Percentiles rank a stretch among this genome's conserved stretches.
These are phyloP conservation scores for Aspergillus fumigatus DNA, from an alignment of 2,329 filamentous ascomycete species.

Conservation along the genomic window DNA sequence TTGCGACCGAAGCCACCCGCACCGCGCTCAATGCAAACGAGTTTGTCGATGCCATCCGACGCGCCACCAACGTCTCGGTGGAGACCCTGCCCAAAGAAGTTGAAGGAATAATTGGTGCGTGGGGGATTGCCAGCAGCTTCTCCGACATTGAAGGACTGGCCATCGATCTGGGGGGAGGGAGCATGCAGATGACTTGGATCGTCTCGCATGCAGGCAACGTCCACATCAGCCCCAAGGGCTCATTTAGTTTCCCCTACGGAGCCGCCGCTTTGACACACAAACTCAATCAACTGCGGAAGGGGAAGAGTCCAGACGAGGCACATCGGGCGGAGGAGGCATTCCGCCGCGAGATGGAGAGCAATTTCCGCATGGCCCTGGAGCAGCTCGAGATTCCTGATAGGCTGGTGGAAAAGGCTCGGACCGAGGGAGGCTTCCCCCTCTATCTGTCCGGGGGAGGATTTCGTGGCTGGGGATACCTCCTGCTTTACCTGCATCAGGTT, in stretches of 20 bases:
- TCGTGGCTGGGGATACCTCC: slow-evolving; percentile 79
- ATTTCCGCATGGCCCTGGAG: slow-evolving; percentile 59
- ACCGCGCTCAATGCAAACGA: slow-evolving; percentile 68
- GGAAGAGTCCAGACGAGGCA: slow-evolving; percentile 35
- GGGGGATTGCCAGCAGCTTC: slow-evolving; percentile 75
- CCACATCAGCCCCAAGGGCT: slow-evolving; percentile 50
- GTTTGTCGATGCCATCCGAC: slow-evolving; percentile 62
- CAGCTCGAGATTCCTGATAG: slow-evolving; percentile 52
- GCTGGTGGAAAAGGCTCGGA: slow-evolving; percentile 42
- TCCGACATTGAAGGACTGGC: slow-evolving; percentile 67
- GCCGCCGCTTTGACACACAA: slow-evolving; percentile 60
- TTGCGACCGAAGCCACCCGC: slow-evolving; percentile 87
- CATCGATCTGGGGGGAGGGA: slow-evolving; percentile 73
- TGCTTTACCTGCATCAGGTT: slow-evolving; percentile 71
- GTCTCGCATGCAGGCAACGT: slow-evolving; percentile 48
- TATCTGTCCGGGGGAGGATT: slow-evolving; percentile 88
- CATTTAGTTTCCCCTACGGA: slow-evolving; percentile 64
- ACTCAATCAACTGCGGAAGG: slow-evolving; percentile 44
- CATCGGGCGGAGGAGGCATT: slow-evolving; percentile 37
- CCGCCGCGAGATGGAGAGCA: slow-evolving; percentile 44
- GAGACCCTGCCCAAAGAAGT: slow-evolving; percentile 70
- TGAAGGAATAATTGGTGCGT: slow-evolving; percentile 75
- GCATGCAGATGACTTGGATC: slow-evolving; percentile 65
- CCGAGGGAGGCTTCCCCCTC: slow-evolving; percentile 56
- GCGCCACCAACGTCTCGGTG: slow-evolving; percentile 61